Evolutionary conservation across 805 yeast genomes (phyloP).

Genomic region (Candida awuae): DNA sequence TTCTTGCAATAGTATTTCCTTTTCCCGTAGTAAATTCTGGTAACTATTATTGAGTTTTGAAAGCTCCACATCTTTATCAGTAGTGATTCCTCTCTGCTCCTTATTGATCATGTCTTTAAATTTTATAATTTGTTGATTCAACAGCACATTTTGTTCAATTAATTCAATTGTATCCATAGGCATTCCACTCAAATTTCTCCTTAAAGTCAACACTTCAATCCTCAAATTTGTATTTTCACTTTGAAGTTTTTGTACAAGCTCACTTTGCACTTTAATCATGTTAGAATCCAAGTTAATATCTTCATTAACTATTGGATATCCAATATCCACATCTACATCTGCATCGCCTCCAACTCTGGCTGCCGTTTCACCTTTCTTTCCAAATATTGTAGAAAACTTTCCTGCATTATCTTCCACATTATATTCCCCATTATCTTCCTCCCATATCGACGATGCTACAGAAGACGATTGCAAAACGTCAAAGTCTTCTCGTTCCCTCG

Average conservation of each 20-base stretch:
- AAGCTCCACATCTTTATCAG: too few species aligned
- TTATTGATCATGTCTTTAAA: slow-evolving; percentile 1
- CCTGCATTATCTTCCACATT: neutral
- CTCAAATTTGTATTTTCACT: slow-evolving; percentile 38
- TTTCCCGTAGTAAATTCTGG: slow-evolving; percentile 4
- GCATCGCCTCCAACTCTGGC: slow-evolving; percentile 23
- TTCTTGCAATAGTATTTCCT: slow-evolving; percentile 3
- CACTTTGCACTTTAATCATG: slow-evolving; percentile 23
- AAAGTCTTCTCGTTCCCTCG: slow-evolving; percentile 2
- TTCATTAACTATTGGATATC: slow-evolving; percentile 6
- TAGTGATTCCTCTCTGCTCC: neutral
- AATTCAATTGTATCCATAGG: slow-evolving; percentile 35
- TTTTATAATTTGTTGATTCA: slow-evolving; percentile 10
- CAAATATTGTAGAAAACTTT: slow-evolving; percentile 12
- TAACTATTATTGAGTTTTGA: neutral
- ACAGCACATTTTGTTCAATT: slow-evolving; percentile 17
- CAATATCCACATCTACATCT: slow-evolving; percentile 15
- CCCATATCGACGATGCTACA: slow-evolving; percentile 15
- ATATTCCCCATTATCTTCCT: slow-evolving; percentile 16
- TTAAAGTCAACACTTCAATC: slow-evolving; percentile 34
- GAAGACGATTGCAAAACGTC: slow-evolving; percentile 12
- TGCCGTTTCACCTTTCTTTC: slow-evolving; percentile 7
- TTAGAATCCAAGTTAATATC: slow-evolving; percentile 16
- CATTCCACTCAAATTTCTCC: slow-evolving; percentile 32
- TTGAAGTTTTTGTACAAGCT: slow-evolving; percentile 24